Conservation (phyloP, 495 filamentous ascomycete species). For the Neurospora discreta region DNA sequence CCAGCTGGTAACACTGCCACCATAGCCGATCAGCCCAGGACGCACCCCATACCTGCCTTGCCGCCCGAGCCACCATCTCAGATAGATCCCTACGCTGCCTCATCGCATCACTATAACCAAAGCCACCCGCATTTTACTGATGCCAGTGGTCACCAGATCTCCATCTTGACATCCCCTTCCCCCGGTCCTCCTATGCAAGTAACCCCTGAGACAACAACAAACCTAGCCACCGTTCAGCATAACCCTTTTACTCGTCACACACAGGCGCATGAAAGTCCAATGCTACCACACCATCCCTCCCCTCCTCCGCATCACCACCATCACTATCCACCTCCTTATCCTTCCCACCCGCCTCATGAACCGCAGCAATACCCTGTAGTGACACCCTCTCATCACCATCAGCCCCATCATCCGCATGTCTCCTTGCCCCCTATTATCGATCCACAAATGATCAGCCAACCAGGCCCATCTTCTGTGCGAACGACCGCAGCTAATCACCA, state of each 20-base stretch:
- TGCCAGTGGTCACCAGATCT: conserved; percentile 20
- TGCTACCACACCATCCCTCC: background rate
- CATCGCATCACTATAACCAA: conserved; percentile 10
- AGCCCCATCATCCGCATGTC: conserved; percentile 17
- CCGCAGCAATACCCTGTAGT: conserved; percentile 3
- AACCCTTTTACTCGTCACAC: background rate
- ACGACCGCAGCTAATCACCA: conserved; percentile 9
- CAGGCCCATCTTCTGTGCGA: conserved; percentile 9
- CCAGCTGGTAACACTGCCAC: background rate
- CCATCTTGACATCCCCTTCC: conserved; percentile 13
- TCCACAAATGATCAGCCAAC: conserved; percentile 39
- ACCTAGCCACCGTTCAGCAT: background rate
- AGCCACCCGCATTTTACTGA: conserved; percentile 19
- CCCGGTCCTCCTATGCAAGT: conserved; percentile 4
- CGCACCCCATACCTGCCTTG: conserved; percentile 17
- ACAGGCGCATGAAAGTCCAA: background rate
- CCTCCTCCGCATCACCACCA: conserved; percentile 17
- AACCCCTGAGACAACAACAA: background rate
- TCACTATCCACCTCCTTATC: conserved; percentile 13
- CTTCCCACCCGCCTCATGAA: conserved; percentile 12
- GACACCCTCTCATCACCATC: background rate
- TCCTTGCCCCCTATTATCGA: conserved; percentile 25
- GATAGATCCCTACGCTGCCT: conserved; percentile 13
- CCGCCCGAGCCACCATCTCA: conserved; percentile 12
- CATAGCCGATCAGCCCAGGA: background rate